Conservation (phyloP, 306 rosid species). For the Argentina anserina region DNA sequence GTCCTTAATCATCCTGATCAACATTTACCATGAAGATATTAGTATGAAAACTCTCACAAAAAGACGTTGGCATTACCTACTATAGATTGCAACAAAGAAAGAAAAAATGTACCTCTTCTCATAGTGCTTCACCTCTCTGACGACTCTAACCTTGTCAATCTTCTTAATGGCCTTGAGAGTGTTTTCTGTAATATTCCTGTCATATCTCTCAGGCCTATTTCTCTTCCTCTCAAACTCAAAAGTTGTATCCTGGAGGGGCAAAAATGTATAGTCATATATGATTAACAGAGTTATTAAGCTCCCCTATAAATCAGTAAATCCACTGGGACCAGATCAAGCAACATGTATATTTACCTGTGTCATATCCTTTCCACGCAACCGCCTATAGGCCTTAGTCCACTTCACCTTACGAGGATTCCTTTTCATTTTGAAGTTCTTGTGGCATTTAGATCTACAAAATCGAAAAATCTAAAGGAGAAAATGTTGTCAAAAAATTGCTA, state of each 20-base stretch:
- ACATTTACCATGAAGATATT: not conserved
- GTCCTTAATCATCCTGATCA: constrained; percentile 45
- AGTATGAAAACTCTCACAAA: constrained; percentile 16
- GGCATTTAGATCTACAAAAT: constrained; percentile 89
- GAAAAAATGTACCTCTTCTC: constrained; percentile 39
- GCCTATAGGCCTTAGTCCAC: constrained; percentile 86
- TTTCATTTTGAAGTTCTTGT: constrained; percentile 97
- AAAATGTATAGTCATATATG: not conserved
- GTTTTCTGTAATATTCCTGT: constrained; percentile 55
- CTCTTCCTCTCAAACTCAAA: constrained; percentile 95
- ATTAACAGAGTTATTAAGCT: not conserved
- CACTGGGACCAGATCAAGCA: not conserved
- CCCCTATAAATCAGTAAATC: not conserved
- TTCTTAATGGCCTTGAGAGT: constrained; percentile 66
- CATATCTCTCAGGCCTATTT: constrained; percentile 81
- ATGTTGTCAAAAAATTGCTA: not conserved
- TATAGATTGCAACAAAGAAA: not conserved
- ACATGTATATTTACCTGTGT: constrained; percentile 50
- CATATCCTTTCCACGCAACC: constrained; percentile 87
- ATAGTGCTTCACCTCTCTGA: constrained; percentile 46
- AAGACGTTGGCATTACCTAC: not conserved
- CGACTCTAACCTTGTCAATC: constrained; percentile 62
- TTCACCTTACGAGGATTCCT: constrained; percentile 90
- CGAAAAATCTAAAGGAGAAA: constrained; percentile 58
- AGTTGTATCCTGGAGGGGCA: constrained; percentile 58